Evolutionary conservation across 345 rosid species (phyloP).

Genomic region (Aegle marmelos): DNA sequence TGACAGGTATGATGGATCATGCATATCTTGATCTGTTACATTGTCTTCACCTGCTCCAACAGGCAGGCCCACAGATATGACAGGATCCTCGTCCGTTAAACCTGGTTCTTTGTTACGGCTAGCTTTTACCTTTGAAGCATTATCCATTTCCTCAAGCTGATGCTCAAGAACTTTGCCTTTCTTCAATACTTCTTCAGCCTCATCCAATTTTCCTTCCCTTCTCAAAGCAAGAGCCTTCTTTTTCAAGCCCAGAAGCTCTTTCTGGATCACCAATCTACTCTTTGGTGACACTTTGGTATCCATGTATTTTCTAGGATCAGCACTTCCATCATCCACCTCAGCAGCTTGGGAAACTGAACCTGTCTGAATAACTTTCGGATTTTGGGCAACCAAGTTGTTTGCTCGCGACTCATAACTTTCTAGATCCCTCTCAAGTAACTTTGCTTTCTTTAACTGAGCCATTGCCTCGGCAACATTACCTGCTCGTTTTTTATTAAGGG

Average conservation of each 20-base stretch:
- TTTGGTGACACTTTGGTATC: constrained; percentile 33
- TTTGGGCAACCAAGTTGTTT: neutral
- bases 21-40: constrained; percentile 69
- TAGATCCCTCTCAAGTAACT: constrained; percentile 59
- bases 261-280: constrained; percentile 58
- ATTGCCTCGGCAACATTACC: constrained; percentile 65
- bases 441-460: constrained; percentile 72
- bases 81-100: constrained; percentile 24
- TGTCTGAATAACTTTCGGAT: constrained; percentile 1
- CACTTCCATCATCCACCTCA: constrained; percentile 17
- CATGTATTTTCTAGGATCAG: constrained; percentile 22
- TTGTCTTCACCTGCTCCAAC: constrained; percentile 46
- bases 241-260: constrained; percentile 67
- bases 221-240: constrained; percentile 72
- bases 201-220: constrained; percentile 71
- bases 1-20: constrained; percentile 59
- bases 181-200: constrained; percentile 69
- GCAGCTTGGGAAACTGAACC: constrained; percentile 23
- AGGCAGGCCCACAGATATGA: constrained; percentile 21
- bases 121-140: constrained; percentile 34
- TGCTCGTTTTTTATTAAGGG: constrained; percentile 55
- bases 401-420: constrained; percentile 32
- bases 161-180: constrained; percentile 60
- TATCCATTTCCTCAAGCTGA: constrained; percentile 68
- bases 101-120: constrained; percentile 19